Conservation (phyloP, 352 stramenopile genomes). For the Aphanomyces cochlioides region DNA sequence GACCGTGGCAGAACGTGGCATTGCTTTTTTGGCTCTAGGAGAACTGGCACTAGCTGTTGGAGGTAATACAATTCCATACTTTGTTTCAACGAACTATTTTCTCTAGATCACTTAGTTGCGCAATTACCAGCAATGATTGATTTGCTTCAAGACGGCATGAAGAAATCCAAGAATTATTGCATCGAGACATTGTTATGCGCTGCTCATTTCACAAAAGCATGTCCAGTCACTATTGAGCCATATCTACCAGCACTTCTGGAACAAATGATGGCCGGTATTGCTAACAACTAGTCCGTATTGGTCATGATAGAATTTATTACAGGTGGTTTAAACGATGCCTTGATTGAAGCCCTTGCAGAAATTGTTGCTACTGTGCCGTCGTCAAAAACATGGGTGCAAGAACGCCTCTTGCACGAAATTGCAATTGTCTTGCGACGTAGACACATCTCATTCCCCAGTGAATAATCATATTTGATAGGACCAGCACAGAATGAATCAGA, state of each 20-base stretch:
- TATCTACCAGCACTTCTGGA: slow-evolving; percentile 72
- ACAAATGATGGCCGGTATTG: slow-evolving; percentile 82
- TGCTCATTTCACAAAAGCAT: slow-evolving; percentile 61
- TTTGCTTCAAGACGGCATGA: slow-evolving; percentile 53
- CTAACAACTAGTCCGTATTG: slow-evolving; percentile 92
- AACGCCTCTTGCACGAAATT: slow-evolving; percentile 94
- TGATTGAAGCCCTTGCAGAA: slow-evolving; percentile 91
- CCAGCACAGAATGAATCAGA: neutral
- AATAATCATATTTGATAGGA: neutral
- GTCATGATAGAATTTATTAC: slow-evolving; percentile 82
- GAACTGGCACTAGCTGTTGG: slow-evolving; percentile 89
- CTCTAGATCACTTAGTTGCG: slow-evolving; percentile 73
- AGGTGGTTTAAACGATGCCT: slow-evolving; percentile 89
- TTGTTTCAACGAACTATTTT: neutral
- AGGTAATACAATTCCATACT: neutral
- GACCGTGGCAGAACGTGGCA: slow-evolving; percentile 47
- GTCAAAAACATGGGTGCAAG: slow-evolving; percentile 87
- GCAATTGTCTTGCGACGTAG: slow-evolving; percentile 90
- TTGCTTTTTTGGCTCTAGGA: slow-evolving; percentile 92
- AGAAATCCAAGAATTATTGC: slow-evolving; percentile 74
- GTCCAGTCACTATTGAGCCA: slow-evolving; percentile 58
- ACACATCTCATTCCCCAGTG: slow-evolving; percentile 51
- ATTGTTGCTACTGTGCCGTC: slow-evolving; percentile 89
- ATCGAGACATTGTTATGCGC: slow-evolving; percentile 80
- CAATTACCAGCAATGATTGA: slow-evolving; percentile 75